These are phyloP conservation scores for Phialophora macrospora DNA, from an alignment of 2,329 filamentous ascomycete species.

Conservation along the genomic window DNA sequence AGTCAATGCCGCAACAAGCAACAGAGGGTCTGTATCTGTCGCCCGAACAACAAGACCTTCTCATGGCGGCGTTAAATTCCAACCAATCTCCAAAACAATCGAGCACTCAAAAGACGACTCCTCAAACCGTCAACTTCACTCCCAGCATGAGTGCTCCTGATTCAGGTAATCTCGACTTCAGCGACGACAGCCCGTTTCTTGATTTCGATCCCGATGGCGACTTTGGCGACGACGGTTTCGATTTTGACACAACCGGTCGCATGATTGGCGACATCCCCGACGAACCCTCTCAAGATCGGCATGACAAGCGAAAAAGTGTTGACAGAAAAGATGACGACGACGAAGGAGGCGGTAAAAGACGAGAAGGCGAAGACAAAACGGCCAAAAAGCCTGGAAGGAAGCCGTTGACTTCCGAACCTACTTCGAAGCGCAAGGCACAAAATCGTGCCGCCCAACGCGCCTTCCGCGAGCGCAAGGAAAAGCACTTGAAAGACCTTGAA, in stretches of 20 bases:
- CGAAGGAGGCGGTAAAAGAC: constrained; percentile 71
- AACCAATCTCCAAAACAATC: constrained; percentile 53
- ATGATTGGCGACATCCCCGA: constrained; percentile 76
- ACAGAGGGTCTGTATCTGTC: constrained; percentile 66
- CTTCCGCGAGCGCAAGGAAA: constrained; percentile 93
- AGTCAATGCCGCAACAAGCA: constrained; percentile 28
- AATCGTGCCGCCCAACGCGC: constrained; percentile 91
- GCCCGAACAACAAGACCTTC: constrained; percentile 74
- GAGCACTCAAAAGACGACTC: constrained; percentile 17
- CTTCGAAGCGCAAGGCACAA: constrained; percentile 83
- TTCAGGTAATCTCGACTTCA: constrained; percentile 57
- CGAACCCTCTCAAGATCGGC: constrained; percentile 48
- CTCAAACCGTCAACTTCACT: constrained; percentile 50
- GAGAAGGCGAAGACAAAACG: constrained; percentile 81
- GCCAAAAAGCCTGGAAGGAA: constrained; percentile 97
- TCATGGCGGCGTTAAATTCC: constrained; percentile 76
- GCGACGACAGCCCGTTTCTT: constrained; percentile 77
- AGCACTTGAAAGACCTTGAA: constrained; percentile 62
- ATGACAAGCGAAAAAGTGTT: constrained; percentile 65
- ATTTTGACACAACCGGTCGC: constrained; percentile 69
- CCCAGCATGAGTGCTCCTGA: constrained; percentile 49
- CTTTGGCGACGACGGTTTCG: constrained; percentile 69
- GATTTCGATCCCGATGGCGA: constrained; percentile 83
- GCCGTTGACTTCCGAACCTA: constrained; percentile 92
- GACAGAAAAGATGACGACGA: constrained; percentile 62